phyloP scores from a whole-genome alignment of 108 stramenopile species.

The Asterionellopsis glacialis region DNA sequence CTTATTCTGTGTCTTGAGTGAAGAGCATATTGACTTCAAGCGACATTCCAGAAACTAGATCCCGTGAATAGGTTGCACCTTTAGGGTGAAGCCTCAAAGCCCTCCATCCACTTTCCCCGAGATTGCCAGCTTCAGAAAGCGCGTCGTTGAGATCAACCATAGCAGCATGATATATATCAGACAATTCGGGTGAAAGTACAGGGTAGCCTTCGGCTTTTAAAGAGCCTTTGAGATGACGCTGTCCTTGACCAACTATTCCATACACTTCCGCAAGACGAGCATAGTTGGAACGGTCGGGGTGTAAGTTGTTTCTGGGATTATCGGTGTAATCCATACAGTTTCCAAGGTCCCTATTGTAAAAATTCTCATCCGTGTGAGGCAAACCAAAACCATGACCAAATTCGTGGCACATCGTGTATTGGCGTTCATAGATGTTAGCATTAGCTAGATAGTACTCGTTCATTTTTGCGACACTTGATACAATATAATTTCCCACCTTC shows the following conservation, averaged over 20 bases:
- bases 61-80: no score
- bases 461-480: conserved; percentile 23
- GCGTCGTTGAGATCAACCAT: no score
- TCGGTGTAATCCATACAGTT: conserved; percentile 53
- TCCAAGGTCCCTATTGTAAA: conserved; percentile 24
- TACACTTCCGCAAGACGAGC: conserved; percentile 58
- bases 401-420: conserved; percentile 38
- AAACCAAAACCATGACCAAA: conserved; percentile 42
- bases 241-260: conserved; percentile 22
- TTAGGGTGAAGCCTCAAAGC: no score
- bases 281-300: conserved; percentile 61
- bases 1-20: no score
- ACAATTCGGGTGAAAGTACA: no score
- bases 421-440: conserved; percentile 11
- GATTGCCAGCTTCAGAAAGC: no score
- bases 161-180: no score
- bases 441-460: conserved; percentile 26
- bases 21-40: no score
- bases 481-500: conserved; percentile 16
- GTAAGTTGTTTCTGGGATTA: conserved; percentile 47
- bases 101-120: no score
- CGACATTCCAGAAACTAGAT: no score
- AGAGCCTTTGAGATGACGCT: no score
- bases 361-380: conserved; percentile 43
- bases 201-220: no score